Base-by-base conservation (phyloP, 768 basidiomycete species). In the Suillus luteus region DNA sequence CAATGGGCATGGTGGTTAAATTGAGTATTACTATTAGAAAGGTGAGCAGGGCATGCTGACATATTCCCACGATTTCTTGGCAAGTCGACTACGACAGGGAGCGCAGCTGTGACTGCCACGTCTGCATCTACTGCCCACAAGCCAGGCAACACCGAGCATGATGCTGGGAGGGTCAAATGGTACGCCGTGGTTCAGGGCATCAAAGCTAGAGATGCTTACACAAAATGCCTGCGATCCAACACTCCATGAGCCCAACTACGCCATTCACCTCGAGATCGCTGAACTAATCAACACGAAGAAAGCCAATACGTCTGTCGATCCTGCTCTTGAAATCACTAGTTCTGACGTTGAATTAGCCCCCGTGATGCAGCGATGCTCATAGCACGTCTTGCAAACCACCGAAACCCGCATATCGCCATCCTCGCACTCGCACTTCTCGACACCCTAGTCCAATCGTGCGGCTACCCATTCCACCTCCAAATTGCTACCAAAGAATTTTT, bases 401-500 rank as follows among this genome's bases (percentile, higher is more conserved):
- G 95, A 62, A 96, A 96, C 70, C 93, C 93, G 0, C 96, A 97
- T 73, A 84, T 96, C 69, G 88, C 93, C 24, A 84, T 96, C 67
- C 87, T 98, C 37, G 88, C 94, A 3, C 85, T 99, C 12, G 80
- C 90, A 6, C 85, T 96, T 5, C 87, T 98, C 66, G 92, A 95
- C 75, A 95, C 92, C 15, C 88, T 99, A 58, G 91, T 98, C 52
- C 92, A 95, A 73, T 90, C 92, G 46, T 99, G 96, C 73, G 97
- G 97, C 75, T 99, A 99, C 78, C 89, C 96, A 0, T 91, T 99
- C 63, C 97, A 99, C 74, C 88, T 99, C 27, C 97, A 99, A 76
- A 92, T 99, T 69, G 83, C 91, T 19, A 99, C 96, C 48, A 99
- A 99, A 73, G 97, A 99, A 72, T 99, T 98, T 73, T 82, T 99